Conservation (phyloP, 1,284 basidiomycete genomes). For the Trametes versicolor region DNA sequence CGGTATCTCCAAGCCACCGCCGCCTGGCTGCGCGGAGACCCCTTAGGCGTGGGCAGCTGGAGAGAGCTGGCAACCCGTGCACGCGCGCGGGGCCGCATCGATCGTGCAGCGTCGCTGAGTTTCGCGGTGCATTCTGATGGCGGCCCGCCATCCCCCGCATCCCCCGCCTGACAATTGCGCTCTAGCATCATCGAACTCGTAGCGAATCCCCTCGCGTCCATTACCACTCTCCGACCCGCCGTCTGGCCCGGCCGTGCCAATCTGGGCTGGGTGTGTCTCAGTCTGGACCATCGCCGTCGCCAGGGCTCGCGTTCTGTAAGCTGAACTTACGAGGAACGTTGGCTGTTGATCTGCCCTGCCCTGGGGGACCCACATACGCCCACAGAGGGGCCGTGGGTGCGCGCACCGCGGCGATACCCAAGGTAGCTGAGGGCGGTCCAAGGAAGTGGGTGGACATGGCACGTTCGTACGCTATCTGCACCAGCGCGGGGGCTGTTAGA, state of each 20-base stretch:
- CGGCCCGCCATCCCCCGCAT: not conserved
- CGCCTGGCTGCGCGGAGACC: no score
- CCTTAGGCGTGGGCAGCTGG: not conserved
- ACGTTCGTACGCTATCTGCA: not conserved
- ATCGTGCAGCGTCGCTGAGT: not conserved
- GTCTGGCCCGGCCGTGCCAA: not conserved
- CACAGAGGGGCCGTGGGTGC: slow-evolving; percentile 7
- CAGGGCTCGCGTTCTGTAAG: no score
- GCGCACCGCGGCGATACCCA: not conserved
- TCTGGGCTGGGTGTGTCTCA: not conserved
- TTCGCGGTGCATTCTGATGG: not conserved
- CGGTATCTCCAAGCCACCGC: not conserved
- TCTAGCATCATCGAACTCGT: not conserved
- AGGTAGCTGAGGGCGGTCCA: not conserved
- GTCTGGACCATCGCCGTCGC: not conserved
- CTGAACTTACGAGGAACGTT: no score
- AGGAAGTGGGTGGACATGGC: not conserved
- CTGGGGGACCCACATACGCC: slow-evolving; percentile 18
- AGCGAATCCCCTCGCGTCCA: slow-evolving; percentile 5
- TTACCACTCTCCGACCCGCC: not conserved
- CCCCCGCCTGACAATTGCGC: not conserved
- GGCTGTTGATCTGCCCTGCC: no score
- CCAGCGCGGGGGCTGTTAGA: no score
- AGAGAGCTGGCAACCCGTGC: not conserved
- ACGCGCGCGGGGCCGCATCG: not conserved